Percentiles rank a stretch among this genome's conserved stretches.
Conservation (phyloP, 768 basidiomycete species). For the Thelephora aurantiotincta region DNA sequence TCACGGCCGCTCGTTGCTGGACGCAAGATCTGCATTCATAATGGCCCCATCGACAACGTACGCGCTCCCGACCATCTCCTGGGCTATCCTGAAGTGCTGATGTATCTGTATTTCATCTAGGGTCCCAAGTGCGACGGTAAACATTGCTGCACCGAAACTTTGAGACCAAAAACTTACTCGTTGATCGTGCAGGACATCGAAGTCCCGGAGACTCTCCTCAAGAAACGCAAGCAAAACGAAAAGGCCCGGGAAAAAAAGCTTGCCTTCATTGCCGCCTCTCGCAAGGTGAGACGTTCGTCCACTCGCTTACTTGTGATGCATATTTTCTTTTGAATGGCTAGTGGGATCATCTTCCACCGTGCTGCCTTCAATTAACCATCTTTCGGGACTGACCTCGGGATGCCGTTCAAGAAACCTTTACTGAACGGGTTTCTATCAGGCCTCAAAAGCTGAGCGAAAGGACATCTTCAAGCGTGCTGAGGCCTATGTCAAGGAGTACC, state of each 20-base stretch:
- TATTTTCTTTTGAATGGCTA: conserved; percentile 71
- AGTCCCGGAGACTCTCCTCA: conserved; percentile 99
- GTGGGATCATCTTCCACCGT: conserved; percentile 36
- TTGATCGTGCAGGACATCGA: conserved; percentile 56
- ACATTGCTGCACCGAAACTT: conserved; percentile 9
- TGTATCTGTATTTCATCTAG: conserved; percentile 11
- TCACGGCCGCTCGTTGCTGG: conserved; percentile 12
- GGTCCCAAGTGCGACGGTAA: conserved; percentile 33
- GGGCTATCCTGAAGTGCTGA: conserved; percentile 5
- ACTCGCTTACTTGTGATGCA: conserved; percentile 54
- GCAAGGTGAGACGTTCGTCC: conserved; percentile 52
- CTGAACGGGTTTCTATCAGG: conserved; percentile 30
- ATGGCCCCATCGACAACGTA: conserved; percentile 43
- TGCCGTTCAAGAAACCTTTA: conserved; percentile 1
- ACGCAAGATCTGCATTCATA: conserved; percentile 11
- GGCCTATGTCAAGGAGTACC: conserved; percentile 94
- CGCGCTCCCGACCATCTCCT: conserved; percentile 14
- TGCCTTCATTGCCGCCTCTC: conserved; percentile 66
- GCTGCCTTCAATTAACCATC: conserved; percentile 88
- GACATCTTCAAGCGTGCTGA: conserved; percentile 99
- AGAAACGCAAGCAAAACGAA: conserved; percentile 97
- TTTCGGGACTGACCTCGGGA: conserved; percentile 68
- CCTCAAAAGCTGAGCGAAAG: conserved; percentile 82
- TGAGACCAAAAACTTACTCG: conserved; percentile 1
- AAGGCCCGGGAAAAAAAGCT: conserved; percentile 91